Conservation (phyloP, 345 rosid genomes). For the Gossypium raimondii region DNA sequence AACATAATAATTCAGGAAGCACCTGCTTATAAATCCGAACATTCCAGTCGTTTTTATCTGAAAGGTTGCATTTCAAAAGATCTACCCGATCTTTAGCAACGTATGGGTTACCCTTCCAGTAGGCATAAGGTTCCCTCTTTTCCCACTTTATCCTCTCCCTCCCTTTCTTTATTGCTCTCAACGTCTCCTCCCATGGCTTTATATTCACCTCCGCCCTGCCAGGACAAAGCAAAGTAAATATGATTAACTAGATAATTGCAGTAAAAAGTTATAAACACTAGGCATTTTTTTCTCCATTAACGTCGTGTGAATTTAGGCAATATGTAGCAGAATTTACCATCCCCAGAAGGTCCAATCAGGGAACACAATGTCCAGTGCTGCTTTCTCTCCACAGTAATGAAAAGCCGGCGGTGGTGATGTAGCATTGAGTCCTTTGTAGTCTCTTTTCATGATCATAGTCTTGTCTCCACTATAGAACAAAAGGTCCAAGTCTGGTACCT, state of each 20-base stretch:
- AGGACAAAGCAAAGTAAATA: background rate
- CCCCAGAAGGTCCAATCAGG: slow-evolving; percentile 87
- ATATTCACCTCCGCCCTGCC: slow-evolving; percentile 35
- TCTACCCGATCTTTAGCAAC: slow-evolving; percentile 23
- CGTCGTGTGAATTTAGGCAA: background rate
- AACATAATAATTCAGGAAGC: background rate
- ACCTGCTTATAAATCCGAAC: slow-evolving; percentile 20
- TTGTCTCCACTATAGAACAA: background rate
- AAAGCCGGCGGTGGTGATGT: slow-evolving; percentile 50
- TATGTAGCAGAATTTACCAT: slow-evolving; percentile 37
- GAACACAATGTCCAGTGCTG: slow-evolving; percentile 46
- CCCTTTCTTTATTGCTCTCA: slow-evolving; percentile 28
- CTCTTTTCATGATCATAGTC: background rate
- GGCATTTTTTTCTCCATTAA: background rate
- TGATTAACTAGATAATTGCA: background rate
- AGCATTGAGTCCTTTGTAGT: slow-evolving; percentile 16
- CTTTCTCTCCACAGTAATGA: slow-evolving; percentile 49
- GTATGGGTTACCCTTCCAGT: slow-evolving; percentile 33
- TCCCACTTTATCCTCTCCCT: slow-evolving; percentile 23
- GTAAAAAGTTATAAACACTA: background rate
- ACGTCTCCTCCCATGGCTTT: slow-evolving; percentile 30
- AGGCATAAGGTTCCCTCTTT: slow-evolving; percentile 30
- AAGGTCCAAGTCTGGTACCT: slow-evolving; percentile 61
- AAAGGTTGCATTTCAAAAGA: slow-evolving; percentile 22
- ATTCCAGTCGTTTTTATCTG: slow-evolving; percentile 17